Evolutionary conservation across 495 filamentous ascomycete genomes (phyloP).

Genomic region (Haplographium delicatum): DNA sequence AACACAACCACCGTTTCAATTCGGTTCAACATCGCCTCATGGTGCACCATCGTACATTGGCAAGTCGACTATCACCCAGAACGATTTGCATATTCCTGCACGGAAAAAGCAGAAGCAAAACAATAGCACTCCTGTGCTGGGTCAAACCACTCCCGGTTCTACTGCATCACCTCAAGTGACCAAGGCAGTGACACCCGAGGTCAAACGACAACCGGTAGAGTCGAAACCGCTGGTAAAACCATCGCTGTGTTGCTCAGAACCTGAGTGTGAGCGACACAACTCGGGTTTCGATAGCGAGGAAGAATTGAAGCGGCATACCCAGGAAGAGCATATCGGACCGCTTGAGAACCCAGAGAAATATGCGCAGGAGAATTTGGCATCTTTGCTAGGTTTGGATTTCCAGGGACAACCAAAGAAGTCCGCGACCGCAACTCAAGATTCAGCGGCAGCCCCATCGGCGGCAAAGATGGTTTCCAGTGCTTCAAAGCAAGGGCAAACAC

Average conservation of each 20-base stretch:
- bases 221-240: conserved; percentile 32
- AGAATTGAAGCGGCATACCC: conserved; percentile 42
- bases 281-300: conserved; percentile 50
- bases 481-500: conserved; percentile 40
- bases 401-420: conserved; percentile 36
- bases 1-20: conserved; percentile 58
- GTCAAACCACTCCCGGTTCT: conserved; percentile 20
- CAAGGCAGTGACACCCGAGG: conserved; percentile 39
- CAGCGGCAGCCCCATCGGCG: background rate
- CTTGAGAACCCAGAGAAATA: conserved; percentile 48
- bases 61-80: conserved; percentile 39
- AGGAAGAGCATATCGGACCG: conserved; percentile 50
- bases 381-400: conserved; percentile 38
- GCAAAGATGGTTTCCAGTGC: conserved; percentile 20
- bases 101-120: conserved; percentile 49
- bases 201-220: conserved; percentile 35
- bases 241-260: conserved; percentile 18
- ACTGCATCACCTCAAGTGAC: conserved; percentile 43
- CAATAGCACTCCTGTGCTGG: conserved; percentile 12
- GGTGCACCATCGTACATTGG: conserved; percentile 56
- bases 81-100: conserved; percentile 47
- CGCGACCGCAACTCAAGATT: background rate
- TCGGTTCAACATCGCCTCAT: conserved; percentile 61
- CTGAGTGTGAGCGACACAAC: conserved; percentile 25
- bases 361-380: conserved; percentile 39